These are phyloP conservation scores for Magnaporthiopsis poae DNA, from an alignment of 2,329 filamentous ascomycete species.

Conservation along the genomic window DNA sequence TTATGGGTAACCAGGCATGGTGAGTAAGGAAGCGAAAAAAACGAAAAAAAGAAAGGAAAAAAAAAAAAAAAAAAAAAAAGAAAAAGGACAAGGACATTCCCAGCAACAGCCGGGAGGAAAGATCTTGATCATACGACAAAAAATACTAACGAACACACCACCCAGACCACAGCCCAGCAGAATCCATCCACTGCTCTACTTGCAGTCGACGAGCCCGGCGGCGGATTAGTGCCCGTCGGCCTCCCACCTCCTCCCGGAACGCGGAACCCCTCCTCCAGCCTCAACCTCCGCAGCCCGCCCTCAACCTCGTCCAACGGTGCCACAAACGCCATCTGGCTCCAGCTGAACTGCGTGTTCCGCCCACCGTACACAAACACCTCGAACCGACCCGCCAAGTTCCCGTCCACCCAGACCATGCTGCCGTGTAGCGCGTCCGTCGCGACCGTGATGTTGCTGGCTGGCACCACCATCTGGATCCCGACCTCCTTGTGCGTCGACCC, in stretches of 20 bases:
- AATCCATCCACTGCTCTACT: background rate
- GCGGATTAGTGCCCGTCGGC: background rate
- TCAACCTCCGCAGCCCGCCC: background rate
- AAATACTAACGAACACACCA: background rate
- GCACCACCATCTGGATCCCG: slow-evolving; percentile 18
- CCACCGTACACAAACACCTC: slow-evolving; percentile 46
- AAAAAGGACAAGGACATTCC: too few species aligned
- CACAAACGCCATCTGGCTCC: slow-evolving; percentile 48
- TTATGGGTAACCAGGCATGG: too few species aligned
- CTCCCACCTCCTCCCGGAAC: background rate
- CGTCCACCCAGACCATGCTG: slow-evolving; percentile 38
- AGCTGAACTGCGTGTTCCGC: slow-evolving; percentile 39
- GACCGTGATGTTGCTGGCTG: slow-evolving; percentile 28
- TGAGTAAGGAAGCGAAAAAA: too few species aligned
- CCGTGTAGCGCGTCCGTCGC: slow-evolving; percentile 35
- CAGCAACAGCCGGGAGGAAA: too few species aligned
- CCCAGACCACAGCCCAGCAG: background rate
- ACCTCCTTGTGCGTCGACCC: slow-evolving; percentile 34
- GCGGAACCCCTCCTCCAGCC: background rate
- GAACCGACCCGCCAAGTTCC: slow-evolving; percentile 36
- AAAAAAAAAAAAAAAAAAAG: too few species aligned
- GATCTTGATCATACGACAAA: background rate
- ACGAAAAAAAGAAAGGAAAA: too few species aligned
- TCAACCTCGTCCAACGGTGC: slow-evolving; percentile 19
- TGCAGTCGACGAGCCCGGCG: background rate